These are phyloP conservation scores for Hyaloperonospora brassicae DNA, from an alignment of 352 stramenopile species.

Conservation along the genomic window DNA sequence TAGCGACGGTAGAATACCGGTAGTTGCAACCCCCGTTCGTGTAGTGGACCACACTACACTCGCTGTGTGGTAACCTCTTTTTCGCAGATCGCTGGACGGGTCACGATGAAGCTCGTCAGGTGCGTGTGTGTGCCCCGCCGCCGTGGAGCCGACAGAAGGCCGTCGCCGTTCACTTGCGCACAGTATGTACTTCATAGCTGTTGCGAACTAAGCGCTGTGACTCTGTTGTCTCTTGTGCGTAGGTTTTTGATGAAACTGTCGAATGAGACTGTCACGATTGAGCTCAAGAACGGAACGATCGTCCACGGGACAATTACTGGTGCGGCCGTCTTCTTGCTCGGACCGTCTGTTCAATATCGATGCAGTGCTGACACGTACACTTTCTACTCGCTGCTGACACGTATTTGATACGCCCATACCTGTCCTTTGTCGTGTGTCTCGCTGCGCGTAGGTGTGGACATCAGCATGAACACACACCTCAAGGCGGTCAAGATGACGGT, in stretches of 20 bases:
- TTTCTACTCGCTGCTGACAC: too few species aligned
- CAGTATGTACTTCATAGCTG: neutral
- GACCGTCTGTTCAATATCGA: constrained; percentile 2
- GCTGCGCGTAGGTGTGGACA: constrained; percentile 88
- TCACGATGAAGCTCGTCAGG: constrained; percentile 38
- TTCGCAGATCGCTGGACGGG: too few species aligned
- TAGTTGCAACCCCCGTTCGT: too few species aligned
- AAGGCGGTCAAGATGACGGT: constrained; percentile 97
- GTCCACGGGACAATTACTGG: constrained; percentile 96
- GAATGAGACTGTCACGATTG: constrained; percentile 98
- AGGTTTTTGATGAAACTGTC: constrained; percentile 98
- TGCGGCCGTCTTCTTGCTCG: constrained; percentile 17
- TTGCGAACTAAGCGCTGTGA: neutral
- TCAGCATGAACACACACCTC: constrained; percentile 99
- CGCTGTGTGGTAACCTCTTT: too few species aligned
- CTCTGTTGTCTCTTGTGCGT: neutral
- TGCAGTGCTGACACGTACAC: too few species aligned
- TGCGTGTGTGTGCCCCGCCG: constrained; percentile 12
- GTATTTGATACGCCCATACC: too few species aligned
- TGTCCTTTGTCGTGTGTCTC: constrained; percentile 1
- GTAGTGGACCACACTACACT: too few species aligned
- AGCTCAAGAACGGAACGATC: constrained; percentile 99
- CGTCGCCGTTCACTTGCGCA: neutral
- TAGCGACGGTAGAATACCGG: too few species aligned
- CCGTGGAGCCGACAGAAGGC: neutral